Base-by-base conservation (phyloP, 208 protist species). In the Leishmania amazonensis region DNA sequence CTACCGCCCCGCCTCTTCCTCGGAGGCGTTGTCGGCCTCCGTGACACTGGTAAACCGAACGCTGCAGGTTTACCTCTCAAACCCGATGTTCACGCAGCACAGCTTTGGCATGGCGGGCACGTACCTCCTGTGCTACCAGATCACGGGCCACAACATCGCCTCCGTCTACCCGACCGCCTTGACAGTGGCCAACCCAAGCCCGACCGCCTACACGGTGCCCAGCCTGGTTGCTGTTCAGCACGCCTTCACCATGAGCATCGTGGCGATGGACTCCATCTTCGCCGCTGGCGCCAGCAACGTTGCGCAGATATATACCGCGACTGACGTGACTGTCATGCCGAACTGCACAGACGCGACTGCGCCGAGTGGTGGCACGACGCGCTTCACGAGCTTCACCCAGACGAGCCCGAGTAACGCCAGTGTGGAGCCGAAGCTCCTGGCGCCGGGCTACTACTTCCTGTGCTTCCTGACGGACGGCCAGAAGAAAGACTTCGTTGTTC, bases 391-490 rank as follows among this genome's bases (percentile, higher is more conserved):
- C 73, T 96, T 98, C 85, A 93, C 83, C n/a, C 62, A 68, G n/a
- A 76, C 74, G 65, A 89, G 76, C 85, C 58, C 75, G 31, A 90
- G 84, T 40, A 68, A 79, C 75, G 94, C 93, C 24, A 90, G 86
- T 40, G 93, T 98, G 49, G 24, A 77, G 45, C 90, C 94, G 47
- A 76, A 71, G 38, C 80, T 98, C 31, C 58, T 88, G 68, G 72
- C 67, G 38, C 78, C 93, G 11, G 94, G 88, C 47, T 96, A 94
- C 79, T 96, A 88, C 84, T 97, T 87, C 72, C 88, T 98, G 15
- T 98, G 95, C 83, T 98, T 98, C 82, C 79, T 86, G 72, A 93
- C 92, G 21, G 91, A 87, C 75, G 89, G 90, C 40, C 90, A 95
- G 85, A 68, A 53, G 51, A 51, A 80, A 40, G 71, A 75, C 78